Base-by-base conservation (phyloP, 495 filamentous ascomycete species). In the Penicillium silybi region DNA sequence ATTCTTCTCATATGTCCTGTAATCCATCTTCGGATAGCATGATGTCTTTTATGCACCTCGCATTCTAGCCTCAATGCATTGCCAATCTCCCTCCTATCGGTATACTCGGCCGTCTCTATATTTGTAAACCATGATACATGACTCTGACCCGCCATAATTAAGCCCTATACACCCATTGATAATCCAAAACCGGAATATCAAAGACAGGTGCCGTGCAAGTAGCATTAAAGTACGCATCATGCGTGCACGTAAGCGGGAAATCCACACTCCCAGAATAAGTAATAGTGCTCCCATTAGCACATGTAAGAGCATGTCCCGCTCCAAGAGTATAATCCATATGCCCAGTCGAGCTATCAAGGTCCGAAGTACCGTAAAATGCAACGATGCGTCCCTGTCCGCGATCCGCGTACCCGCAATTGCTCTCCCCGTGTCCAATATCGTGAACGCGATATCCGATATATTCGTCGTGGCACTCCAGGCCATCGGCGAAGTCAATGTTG, bases 361-460 rank as follows among this genome's bases (percentile, higher is more conserved):
- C 52, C 1, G 68, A 68, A 1, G 50, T 57, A 6, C 68, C 65
- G 44, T 71, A 71, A 47, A 71, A 71, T 11, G 65, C 49, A 32
- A 71, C 65, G 37, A 68, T 68, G 0, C 68, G 48, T 0, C 68
- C 68, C 29, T 20, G 18, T 7, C 61, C 55, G 2, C 68, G 63
- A 44, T 71, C 68, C 9, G 61, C 59, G 51, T 71, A 71, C 0
- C 68, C 68, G 32, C 68, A 71, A 45, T 71, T 71, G 25, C 57
- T 65, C 41, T 41, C 63, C 2, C 68, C 68, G 34, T 68, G 27
- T 6, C 45, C 68, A 26, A 71, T 71, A 42, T 71, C 68, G 16
- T 71, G 65, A 20, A 71, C 46, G 11, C 68, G 68, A 46, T 65
- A 71, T 11, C 65, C 68, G 40, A 65, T 67, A 40, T 71, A 71